These are phyloP conservation scores for Thielaviopsis musarum DNA, from an alignment of 2,329 filamentous ascomycete genomes.

Conservation along the genomic window DNA sequence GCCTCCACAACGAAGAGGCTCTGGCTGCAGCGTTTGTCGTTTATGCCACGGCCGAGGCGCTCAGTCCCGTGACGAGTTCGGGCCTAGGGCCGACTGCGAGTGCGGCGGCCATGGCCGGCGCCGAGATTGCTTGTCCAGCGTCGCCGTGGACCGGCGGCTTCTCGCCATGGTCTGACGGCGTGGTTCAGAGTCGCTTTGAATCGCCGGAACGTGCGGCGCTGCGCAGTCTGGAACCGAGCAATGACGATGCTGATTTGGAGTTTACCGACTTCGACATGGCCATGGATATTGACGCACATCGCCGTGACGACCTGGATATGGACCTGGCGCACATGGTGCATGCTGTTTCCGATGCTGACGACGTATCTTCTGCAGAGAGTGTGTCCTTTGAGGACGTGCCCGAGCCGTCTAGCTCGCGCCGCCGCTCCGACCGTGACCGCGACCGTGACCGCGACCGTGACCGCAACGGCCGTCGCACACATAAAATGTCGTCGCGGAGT, in stretches of 20 bases:
- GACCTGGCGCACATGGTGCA: slow-evolving; percentile 4
- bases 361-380: slow-evolving; percentile 9
- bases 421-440: neutral
- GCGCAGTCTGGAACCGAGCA: neutral
- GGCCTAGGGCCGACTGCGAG: neutral
- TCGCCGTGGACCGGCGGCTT: slow-evolving; percentile 11
- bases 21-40: slow-evolving; percentile 37
- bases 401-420: neutral
- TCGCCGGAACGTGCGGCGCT: neutral
- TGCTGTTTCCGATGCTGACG: slow-evolving; percentile 8
- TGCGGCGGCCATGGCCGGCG: neutral
- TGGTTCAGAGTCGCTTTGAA: neutral
- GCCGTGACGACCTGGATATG: neutral
- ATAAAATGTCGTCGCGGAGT: slow-evolving; percentile 3
- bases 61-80: slow-evolving; percentile 23
- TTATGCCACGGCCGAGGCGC: slow-evolving; percentile 32
- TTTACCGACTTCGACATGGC: slow-evolving; percentile 2
- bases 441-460: neutral
- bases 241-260: neutral
- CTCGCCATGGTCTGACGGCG: slow-evolving; percentile 5
- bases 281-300: neutral
- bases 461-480: neutral
- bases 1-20: slow-evolving; percentile 32
- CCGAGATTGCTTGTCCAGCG: slow-evolving; percentile 7
- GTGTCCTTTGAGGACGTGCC: slow-evolving; percentile 3